Conservation (phyloP, 2,329 filamentous ascomycete genomes). For the Cryoendolithus antarcticus region DNA sequence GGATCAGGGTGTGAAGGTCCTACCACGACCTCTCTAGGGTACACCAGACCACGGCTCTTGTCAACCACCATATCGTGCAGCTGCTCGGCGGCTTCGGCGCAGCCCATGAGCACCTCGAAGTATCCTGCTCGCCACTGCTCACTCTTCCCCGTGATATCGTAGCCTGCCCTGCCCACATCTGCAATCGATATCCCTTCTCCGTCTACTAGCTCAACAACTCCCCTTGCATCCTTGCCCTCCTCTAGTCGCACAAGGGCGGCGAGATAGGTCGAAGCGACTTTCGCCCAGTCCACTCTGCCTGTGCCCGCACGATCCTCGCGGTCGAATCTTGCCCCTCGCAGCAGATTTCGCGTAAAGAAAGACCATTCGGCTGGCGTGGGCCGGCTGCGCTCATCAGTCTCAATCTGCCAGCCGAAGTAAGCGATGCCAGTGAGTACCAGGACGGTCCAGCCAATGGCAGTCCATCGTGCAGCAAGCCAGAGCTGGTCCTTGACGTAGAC, state of each 20-base stretch:
- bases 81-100: conserved; percentile 65
- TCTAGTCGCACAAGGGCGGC: conserved; percentile 56
- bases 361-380: conserved; percentile 78
- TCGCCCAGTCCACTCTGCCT: conserved; percentile 56
- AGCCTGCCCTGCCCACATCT: conserved; percentile 44
- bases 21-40: conserved; percentile 59
- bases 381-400: conserved; percentile 60
- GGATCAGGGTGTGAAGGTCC: conserved; percentile 77
- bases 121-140: conserved; percentile 82
- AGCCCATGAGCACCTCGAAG: conserved; percentile 66
- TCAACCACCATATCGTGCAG: conserved; percentile 70
- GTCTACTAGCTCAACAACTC: conserved; percentile 35
- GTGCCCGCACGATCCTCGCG: conserved; percentile 43
- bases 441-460: conserved; percentile 52
- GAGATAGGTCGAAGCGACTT: conserved; percentile 48
- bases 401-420: conserved; percentile 56
- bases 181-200: conserved; percentile 27
- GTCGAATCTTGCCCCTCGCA: conserved; percentile 44
- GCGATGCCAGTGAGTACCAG: conserved; percentile 48
- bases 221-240: conserved; percentile 57
- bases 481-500: conserved; percentile 59
- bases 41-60: conserved; percentile 51
- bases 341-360: conserved; percentile 54
- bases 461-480: conserved; percentile 56
- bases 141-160: conserved; percentile 61